phyloP scores from a whole-genome alignment of 192 early-diverging fungal genomes.

The Podochytrium sp. region DNA sequence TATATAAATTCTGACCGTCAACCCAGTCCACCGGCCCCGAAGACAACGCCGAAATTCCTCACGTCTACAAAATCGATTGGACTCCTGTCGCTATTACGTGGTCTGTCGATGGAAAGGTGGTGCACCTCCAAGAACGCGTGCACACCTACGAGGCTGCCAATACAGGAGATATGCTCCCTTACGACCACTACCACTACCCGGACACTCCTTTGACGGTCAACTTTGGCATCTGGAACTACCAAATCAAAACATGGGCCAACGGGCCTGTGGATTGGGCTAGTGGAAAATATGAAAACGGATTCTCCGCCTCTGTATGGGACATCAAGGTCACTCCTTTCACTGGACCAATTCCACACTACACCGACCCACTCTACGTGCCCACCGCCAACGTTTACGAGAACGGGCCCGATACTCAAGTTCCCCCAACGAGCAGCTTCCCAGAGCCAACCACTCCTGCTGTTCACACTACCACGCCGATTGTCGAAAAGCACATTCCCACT shows the following conservation, averaged over 20 bases:
- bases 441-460: too few species aligned
- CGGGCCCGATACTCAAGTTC: too few species aligned
- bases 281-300: background rate
- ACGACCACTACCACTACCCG: conserved; percentile 34
- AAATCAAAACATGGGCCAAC: background rate
- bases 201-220: conserved; percentile 24
- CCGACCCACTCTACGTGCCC: conserved; percentile 8
- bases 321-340: conserved; percentile 8
- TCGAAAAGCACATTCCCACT: too few species aligned
- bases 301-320: background rate
- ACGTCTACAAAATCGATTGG: conserved; percentile 22
- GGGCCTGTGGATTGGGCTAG: conserved; percentile 2
- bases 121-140: background rate
- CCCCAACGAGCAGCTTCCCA: too few species aligned
- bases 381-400: too few species aligned
- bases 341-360: background rate
- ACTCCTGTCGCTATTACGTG: conserved; percentile 22
- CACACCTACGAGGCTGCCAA: conserved; percentile 6
- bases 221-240: conserved; percentile 31
- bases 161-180: background rate
- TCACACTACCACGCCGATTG: too few species aligned
- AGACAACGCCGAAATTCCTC: background rate
- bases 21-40: background rate
- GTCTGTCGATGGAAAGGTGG: conserved; percentile 13
- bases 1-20: background rate